Percentiles rank a stretch among this genome's conserved stretches.
phyloP scores from a whole-genome alignment of 352 stramenopile species.

The Pythium rhizo-oryzae region DNA sequence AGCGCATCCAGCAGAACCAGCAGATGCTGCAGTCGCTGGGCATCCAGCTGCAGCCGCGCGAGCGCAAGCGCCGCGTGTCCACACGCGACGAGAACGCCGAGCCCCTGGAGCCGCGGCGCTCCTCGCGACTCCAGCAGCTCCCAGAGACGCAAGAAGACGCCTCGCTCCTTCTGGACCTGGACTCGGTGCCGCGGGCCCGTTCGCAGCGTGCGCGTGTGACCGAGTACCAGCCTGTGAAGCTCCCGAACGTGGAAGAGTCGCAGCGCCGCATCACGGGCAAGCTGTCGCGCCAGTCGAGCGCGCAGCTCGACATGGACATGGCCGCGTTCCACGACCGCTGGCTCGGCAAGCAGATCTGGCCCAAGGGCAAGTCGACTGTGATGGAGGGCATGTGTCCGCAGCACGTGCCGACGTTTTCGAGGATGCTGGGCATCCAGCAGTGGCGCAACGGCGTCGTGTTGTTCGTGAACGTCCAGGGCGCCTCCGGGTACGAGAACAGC shows the following conservation, averaged over 20 bases:
- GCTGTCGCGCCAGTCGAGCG: conserved; percentile 12
- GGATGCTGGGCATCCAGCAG: conserved; percentile 53
- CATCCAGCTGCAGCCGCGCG: conserved; percentile 19
- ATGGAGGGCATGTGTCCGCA: conserved; percentile 52
- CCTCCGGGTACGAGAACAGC: conserved; percentile 45
- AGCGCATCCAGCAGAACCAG: conserved; percentile 61
- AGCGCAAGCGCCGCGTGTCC: conserved; percentile 14
- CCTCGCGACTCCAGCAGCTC: conserved; percentile 15
- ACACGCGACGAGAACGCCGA: conserved; percentile 10
- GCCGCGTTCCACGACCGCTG: conserved; percentile 47
- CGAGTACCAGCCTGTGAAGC: conserved; percentile 5
- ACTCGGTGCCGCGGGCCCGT: not conserved
- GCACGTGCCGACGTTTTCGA: conserved; percentile 34
- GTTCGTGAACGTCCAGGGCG: conserved; percentile 53
- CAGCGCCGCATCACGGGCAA: conserved; percentile 1
- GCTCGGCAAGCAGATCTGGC: conserved; percentile 56
- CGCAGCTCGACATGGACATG: conserved; percentile 42
- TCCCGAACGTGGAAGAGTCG: conserved; percentile 5
- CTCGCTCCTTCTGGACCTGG: conserved; percentile 6
- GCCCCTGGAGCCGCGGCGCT: conserved; percentile 6
- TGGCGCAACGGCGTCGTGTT: conserved; percentile 60
- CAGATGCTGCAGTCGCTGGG: conserved; percentile 42
- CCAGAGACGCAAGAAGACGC: not conserved
- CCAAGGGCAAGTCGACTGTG: conserved; percentile 47
- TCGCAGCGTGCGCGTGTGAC: not conserved